phyloP scores from a whole-genome alignment of 257 asterid genomes.

The Leonotis leonurus region DNA sequence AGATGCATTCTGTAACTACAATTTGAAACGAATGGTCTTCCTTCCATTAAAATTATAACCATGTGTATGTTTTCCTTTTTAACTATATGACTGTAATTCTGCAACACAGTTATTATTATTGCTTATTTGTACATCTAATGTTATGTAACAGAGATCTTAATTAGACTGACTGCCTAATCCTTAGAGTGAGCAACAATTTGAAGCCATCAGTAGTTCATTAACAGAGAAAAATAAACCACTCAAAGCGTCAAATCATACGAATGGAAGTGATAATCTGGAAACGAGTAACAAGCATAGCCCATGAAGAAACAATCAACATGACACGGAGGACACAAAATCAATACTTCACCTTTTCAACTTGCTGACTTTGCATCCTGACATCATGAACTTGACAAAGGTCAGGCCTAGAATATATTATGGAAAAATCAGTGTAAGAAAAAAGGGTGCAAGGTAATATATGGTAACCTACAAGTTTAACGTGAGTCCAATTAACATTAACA shows the following conservation, averaged over 20 bases:
- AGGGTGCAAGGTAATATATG: neutral
- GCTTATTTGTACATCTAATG: too few species aligned
- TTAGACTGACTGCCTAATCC: neutral
- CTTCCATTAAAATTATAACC: too few species aligned
- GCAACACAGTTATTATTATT: neutral
- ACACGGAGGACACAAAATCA: too few species aligned
- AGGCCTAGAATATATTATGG: slow-evolving; percentile 43
- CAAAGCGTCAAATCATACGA: too few species aligned
- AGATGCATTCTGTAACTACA: too few species aligned
- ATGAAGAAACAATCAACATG: neutral
- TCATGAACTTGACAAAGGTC: slow-evolving; percentile 45
- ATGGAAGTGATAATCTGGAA: slow-evolving; percentile 1
- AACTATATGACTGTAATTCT: too few species aligned
- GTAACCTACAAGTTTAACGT: neutral
- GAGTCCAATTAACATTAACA: slow-evolving; percentile 7
- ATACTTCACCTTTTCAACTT: slow-evolving; percentile 67
- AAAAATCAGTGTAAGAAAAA: slow-evolving; percentile 13
- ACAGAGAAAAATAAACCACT: neutral
- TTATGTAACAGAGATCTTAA: too few species aligned
- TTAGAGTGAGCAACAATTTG: neutral
- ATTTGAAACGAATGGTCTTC: too few species aligned
- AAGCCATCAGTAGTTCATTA: neutral
- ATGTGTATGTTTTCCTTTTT: too few species aligned
- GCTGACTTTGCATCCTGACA: slow-evolving; percentile 32
- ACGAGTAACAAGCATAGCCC: neutral